These are phyloP conservation scores for Zygosaccharomyces sapae DNA, from an alignment of 1,139 yeast genomes.

Conservation along the genomic window DNA sequence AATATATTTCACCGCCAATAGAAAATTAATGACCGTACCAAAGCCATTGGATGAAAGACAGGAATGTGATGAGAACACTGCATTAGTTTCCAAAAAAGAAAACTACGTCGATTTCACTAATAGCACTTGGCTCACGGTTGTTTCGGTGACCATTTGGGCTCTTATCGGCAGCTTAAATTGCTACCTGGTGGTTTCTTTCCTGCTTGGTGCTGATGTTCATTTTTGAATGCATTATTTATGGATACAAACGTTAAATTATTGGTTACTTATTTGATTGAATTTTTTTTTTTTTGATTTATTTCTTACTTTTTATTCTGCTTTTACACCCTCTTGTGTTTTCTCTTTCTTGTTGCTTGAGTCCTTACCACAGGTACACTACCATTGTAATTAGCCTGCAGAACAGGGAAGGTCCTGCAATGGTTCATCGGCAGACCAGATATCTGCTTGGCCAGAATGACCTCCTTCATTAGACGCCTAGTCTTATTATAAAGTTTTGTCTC, in stretches of 20 bases:
- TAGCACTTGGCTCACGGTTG: constrained; percentile 49
- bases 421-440: constrained; percentile 28
- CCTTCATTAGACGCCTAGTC: constrained; percentile 47
- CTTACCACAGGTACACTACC: constrained; percentile 75
- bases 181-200: constrained; percentile 64
- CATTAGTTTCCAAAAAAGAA: constrained; percentile 20
- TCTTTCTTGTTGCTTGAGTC: constrained; percentile 33
- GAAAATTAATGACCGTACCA: constrained; percentile 69
- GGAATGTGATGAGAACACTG: constrained; percentile 23
- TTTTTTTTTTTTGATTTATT: not conserved
- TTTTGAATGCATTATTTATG: constrained; percentile 32
- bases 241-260: not conserved
- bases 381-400: constrained; percentile 64
- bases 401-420: constrained; percentile 48
- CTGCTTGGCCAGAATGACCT: constrained; percentile 39
- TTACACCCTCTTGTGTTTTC: constrained; percentile 34
- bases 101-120: constrained; percentile 59
- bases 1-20: constrained; percentile 74
- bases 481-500: constrained; percentile 51
- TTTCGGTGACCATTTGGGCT: constrained; percentile 64
- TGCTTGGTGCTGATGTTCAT: constrained; percentile 65
- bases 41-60: constrained; percentile 31
- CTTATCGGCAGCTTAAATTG: constrained; percentile 68
- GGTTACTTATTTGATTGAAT: constrained; percentile 2
- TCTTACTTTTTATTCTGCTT: constrained; percentile 13